Conservation (phyloP, 805 yeast genomes). For the Candida montana region DNA sequence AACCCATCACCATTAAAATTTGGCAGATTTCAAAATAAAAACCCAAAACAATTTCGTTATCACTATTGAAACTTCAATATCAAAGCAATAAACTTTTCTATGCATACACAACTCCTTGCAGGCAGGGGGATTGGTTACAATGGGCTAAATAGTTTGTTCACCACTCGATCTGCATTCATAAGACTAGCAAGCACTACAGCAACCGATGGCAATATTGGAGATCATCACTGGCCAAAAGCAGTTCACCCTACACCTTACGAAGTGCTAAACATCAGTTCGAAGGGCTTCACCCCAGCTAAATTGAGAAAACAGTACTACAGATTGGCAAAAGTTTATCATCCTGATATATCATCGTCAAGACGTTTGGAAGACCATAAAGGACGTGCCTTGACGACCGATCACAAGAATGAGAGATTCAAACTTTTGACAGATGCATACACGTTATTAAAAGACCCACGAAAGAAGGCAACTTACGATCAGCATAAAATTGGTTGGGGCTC, state of each 20-base stretch:
- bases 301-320: conserved; percentile 49
- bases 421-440: conserved; percentile 53
- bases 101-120: neutral
- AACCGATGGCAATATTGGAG: conserved; percentile 6
- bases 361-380: conserved; percentile 27
- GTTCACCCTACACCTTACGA: conserved; percentile 66
- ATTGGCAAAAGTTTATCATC: conserved; percentile 75
- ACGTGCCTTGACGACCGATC: conserved; percentile 26
- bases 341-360: conserved; percentile 46
- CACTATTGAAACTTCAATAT: neutral
- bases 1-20: too few relatives aligned
- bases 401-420: conserved; percentile 40
- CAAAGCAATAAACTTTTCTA: too few relatives aligned
- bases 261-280: conserved; percentile 42
- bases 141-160: neutral
- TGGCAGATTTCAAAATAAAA: too few relatives aligned
- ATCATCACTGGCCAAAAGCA: conserved; percentile 51
- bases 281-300: conserved; percentile 30
- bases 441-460: conserved; percentile 41
- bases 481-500: conserved; percentile 42
- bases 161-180: conserved; percentile 1
- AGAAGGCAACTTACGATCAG: conserved; percentile 41
- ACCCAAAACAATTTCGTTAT: too few relatives aligned
- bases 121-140: neutral
- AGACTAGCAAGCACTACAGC: conserved; percentile 1